These are phyloP conservation scores for Proteromonas lacertae DNA, from an alignment of 352 stramenopile species.

Conservation along the genomic window DNA sequence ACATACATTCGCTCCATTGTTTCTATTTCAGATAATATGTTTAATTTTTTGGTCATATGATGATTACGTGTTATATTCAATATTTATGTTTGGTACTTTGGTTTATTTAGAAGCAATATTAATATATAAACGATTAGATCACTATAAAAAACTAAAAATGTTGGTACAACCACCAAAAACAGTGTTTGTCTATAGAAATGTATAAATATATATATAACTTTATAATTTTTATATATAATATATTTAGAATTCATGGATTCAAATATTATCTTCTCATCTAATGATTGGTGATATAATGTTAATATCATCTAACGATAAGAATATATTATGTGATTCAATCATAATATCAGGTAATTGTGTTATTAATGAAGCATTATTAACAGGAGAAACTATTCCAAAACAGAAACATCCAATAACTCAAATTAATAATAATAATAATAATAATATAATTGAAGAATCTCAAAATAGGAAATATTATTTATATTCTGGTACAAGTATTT, in stretches of 20 bases:
- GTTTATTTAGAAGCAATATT: conserved; percentile 86
- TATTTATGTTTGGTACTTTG: conserved; percentile 92
- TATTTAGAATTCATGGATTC: no score
- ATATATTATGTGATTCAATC: conserved; percentile 70
- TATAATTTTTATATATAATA: no score
- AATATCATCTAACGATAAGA: conserved; percentile 23
- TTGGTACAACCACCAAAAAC: conserved; percentile 27
- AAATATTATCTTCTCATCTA: conserved; percentile 33
- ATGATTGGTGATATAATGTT: conserved; percentile 57
- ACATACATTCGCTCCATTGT: conserved; percentile 83
- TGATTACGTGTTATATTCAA: conserved; percentile 96
- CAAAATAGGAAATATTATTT: no score
- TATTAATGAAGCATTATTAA: conserved; percentile 92
- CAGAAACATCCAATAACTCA: conserved; percentile 61
- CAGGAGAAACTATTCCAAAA: conserved; percentile 83
- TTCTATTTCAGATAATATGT: conserved; percentile 95
- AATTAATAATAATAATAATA: no score
- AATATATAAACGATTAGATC: conserved; percentile 65
- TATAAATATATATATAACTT: no score
- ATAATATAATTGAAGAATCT: no score
- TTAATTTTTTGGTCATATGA: conserved; percentile 90
- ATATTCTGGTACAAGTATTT: no score
- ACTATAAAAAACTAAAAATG: conserved; percentile 61
- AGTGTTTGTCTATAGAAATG: conserved; percentile 31
- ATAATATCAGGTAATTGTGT: conserved; percentile 66